A percentile compares a stretch with the other conserved stretches of the same genome.
Conservation (phyloP, 164 flowering plant genomes). For the Aristolochia contorta region DNA sequence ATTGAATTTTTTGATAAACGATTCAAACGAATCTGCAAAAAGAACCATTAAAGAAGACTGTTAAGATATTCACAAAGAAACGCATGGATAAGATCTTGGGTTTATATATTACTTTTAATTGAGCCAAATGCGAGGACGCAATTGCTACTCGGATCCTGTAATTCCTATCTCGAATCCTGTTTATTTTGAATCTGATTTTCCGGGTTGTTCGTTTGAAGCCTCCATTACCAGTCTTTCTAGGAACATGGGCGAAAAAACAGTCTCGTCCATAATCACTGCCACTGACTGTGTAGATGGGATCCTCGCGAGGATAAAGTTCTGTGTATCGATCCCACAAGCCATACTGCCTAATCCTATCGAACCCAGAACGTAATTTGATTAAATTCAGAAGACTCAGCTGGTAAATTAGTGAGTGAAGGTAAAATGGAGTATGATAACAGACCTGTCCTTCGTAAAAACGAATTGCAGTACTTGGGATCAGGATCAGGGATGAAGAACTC, state of each 20-base stretch:
- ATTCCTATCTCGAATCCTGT: conserved; percentile 9
- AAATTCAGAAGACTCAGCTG: no score
- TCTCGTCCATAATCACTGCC: conserved; percentile 49
- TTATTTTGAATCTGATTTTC: conserved; percentile 23
- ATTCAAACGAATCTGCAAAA: conserved; percentile 10
- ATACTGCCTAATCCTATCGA: conserved; percentile 83
- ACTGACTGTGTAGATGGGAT: conserved; percentile 51
- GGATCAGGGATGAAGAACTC: conserved; percentile 81
- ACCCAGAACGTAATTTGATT: no score
- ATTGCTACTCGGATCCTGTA: conserved; percentile 20
- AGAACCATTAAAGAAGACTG: neutral
- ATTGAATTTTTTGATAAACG: conserved; percentile 18
- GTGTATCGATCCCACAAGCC: conserved; percentile 85
- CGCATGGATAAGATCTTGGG: no score
- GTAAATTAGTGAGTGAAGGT: no score
- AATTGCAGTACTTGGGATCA: conserved; percentile 50
- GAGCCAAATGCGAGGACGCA: conserved; percentile 21
- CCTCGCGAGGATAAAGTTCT: conserved; percentile 56
- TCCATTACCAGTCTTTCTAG: conserved; percentile 40
- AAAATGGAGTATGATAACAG: no score
- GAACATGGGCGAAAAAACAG: conserved; percentile 79
- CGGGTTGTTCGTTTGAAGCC: conserved; percentile 43
- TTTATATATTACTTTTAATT: conserved; percentile 9
- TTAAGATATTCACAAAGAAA: no score
- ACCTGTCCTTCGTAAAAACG: conserved; percentile 62